Evolutionary conservation across 2,329 filamentous ascomycete species (phyloP), one percentile per base, ranked within the genome.

Genomic region (Fusarium penzigii): DNA sequence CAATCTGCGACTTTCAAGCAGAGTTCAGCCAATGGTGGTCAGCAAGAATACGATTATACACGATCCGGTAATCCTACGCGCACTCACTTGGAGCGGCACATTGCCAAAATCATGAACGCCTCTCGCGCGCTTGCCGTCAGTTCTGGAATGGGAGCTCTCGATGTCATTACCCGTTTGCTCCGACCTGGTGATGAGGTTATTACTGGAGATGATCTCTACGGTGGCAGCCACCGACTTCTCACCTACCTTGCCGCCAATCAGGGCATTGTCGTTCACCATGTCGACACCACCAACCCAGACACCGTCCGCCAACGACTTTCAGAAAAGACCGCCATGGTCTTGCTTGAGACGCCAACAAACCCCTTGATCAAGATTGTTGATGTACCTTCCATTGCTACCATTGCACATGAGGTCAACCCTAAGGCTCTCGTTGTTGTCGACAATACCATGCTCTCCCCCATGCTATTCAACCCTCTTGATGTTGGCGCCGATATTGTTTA

Each of bases 1-100:
- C 94, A 96, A 82, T 96, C 91, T 44, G 95, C 94, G 44, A 99
- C 94, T 38, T 99, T 99, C 80, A 99, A 99, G 77, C 94, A 97
- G 75, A 84, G 83, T 17, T 90, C 88, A 16, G 88, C 89, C 57
- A 81, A 75, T 42, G 91, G 90, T 53, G 91, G 90, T 54, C 89
- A 85, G 62, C 79, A 84, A 68, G 92, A 97, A 73, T 99, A 97
- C 74, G 94, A 99, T 78, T 99, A 99, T 78, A 97, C 94, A 54
- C 90, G 95, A 56, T 97, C 92, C 36, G 94, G 94, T 51, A 99
- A 99, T 71, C 94, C 94, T 16, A 99, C 94, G 52, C 85, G 94
- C 60, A 96, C 93, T 34, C 94, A 99, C 68, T 84, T 99, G 57
- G 94, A 99, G 78, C 86, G 93, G 53, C 94, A 99, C 73, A 80